Base-by-base conservation (phyloP, 2,329 filamentous ascomycete species). In the Diplocarpon mali region DNA sequence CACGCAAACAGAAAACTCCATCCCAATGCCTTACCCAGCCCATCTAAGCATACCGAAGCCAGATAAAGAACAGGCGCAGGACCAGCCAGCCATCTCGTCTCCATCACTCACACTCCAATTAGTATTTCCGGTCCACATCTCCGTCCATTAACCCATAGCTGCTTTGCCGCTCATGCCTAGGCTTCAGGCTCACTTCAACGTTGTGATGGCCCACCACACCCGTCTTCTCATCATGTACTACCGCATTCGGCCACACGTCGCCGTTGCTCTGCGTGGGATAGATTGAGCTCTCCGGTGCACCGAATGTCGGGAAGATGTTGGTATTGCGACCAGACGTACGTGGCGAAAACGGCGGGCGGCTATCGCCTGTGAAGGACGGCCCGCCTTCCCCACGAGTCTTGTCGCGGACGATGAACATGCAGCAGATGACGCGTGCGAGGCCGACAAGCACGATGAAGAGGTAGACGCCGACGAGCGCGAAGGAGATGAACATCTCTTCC, bases 401-500 rank as follows among this genome's bases (percentile, higher is more conserved):
- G 42, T 80, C 78, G 1, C 72, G 72, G 24, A 68, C 67, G 43
- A 69, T 67, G 66, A 84, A 76, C 20, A 24, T 7, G 44, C 80
- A 71, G 29, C 71, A 69, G 46, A 80, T 63, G 24, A 81, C 80
- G 47, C 86, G 77, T 38, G 77, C 64, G 44, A 90, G 64, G 39
- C 86, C 92, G 38, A 85, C 71, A 30, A 95, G 69, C 4, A 86
- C 76, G 47, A 94, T 73, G 49, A 92, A 64, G 42, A 93, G 58
- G 72, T 88, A 98, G 24, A 94, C 66, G 3, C 85, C 67, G 11
- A 95, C 65, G 4, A 98, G 67, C 40, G 72, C 76, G 0, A 75
- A 71, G 2, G 89, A 85, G 54, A 96, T 88, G 52, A 94, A 75
- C 1, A 84, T 80, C 64, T 95, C 86, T 49, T 79, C 77, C 39